These are phyloP conservation scores for Termitomyces sp. DNA, from an alignment of 768 basidiomycete genomes.

Conservation along the genomic window DNA sequence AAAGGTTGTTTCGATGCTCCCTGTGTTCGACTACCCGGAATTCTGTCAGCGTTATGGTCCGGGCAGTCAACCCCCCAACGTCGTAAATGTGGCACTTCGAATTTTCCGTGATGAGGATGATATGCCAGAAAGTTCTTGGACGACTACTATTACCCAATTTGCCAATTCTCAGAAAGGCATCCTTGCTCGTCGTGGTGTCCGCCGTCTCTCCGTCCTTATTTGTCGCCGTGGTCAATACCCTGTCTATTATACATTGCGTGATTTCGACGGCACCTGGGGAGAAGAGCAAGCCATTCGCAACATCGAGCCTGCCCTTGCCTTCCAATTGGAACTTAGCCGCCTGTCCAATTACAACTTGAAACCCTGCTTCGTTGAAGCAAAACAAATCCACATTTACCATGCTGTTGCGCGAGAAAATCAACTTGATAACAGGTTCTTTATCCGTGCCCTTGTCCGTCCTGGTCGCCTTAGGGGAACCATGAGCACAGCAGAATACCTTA, in stretches of 20 bases:
- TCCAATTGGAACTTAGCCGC: constrained; percentile 95
- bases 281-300: constrained; percentile 98
- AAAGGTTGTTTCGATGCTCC: constrained; percentile 70
- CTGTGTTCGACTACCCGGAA: constrained; percentile 68
- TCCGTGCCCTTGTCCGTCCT: constrained; percentile 93
- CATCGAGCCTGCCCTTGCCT: constrained; percentile 96
- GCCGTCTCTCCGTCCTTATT: constrained; percentile 88
- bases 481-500: constrained; percentile 96
- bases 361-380: constrained; percentile 94
- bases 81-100: constrained; percentile 90
- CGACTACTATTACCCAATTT: constrained; percentile 64
- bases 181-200: constrained; percentile 74
- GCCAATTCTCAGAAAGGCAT: constrained; percentile 64
- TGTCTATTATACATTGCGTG: constrained; percentile 89
- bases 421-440: constrained; percentile 97
- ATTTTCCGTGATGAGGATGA: constrained; percentile 82
- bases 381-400: constrained; percentile 98
- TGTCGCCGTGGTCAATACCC: constrained; percentile 93
- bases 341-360: constrained; percentile 95
- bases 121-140: constrained; percentile 73
- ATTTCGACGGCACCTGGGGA: constrained; percentile 69
- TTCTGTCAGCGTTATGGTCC: constrained; percentile 73
- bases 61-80: constrained; percentile 79
- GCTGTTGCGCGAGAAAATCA: constrained; percentile 94
- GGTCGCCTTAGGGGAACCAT: constrained; percentile 90